Base-by-base conservation (phyloP, 1,284 basidiomycete genomes). In the Sphaerobolus stellatus region DNA sequence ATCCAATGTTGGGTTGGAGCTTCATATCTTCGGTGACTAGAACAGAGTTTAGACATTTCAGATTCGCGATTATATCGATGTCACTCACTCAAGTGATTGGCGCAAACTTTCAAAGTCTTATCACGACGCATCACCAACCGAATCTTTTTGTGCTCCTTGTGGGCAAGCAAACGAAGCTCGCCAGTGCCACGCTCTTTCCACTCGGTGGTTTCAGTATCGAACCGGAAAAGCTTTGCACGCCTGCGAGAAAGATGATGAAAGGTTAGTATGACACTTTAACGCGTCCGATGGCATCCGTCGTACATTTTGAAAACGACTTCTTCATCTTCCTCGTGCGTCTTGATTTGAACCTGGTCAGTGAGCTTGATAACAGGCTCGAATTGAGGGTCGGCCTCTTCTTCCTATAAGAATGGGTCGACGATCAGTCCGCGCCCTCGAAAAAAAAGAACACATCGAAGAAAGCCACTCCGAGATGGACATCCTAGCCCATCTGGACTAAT, bases 21-120 rank as follows among this genome's bases (percentile, higher is more conserved):
- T 81, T 87, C 92, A 99, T 99, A 60, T 98, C 94, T 48, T 81
- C 63, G 30, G 90, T 77, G 69, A 99, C 96, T 98, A 63, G 1
- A 41, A 18, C n/a, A 52, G 38, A 56, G 40, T 20, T 43, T 24
- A 27, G 54, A 49, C 46, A 49, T 1, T 29, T 18, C 16, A 50
- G 29, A 48, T 36, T 51, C 51, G n/a, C 1, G 33, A 51, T 14
- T 43, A 43, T 14, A 44, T n/a, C 14, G 40, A 43, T 27, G 30
- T 48, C 50, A 85, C 93, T 76, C 68, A 98, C 96, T 84, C 64
- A 84, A 78, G 77, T 99, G 97, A 80, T 99, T 99, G 58, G 97
- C 97, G 77, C 97, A 99, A 71, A 99, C 95, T 76, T 99, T 99
- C 74, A 95, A 82, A 46, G 97, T 99, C 88, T 98, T 98, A 82